These are phyloP conservation scores for Intubia oerlemansii DNA, from an alignment of 2,329 filamentous ascomycete genomes.

Conservation along the genomic window DNA sequence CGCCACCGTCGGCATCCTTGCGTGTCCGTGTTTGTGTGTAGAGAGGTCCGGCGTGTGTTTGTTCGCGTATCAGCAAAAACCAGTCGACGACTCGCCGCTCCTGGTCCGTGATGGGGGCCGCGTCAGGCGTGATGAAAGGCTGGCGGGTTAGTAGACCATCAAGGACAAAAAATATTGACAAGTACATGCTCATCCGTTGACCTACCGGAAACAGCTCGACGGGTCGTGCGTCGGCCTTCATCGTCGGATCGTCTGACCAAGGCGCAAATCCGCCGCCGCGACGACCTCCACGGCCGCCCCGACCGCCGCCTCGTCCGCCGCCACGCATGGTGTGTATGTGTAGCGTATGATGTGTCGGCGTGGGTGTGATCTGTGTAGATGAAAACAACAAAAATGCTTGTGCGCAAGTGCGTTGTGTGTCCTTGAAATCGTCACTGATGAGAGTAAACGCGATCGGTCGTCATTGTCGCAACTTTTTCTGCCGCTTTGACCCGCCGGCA, in stretches of 20 bases:
- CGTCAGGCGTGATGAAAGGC: conserved; percentile 27
- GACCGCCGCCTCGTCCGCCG: conserved; percentile 26
- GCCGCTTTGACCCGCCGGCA: too few relatives aligned
- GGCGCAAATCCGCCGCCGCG: conserved; percentile 17
- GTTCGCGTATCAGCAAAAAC: conserved; percentile 33
- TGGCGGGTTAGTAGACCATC: conserved; percentile 11
- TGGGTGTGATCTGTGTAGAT: too few relatives aligned
- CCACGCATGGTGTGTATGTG: conserved; percentile 3
- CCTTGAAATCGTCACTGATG: too few relatives aligned
- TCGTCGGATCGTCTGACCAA: conserved; percentile 31
- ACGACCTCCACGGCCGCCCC: conserved; percentile 24
- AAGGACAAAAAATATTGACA: too few relatives aligned
- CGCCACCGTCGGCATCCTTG: conserved; percentile 10
- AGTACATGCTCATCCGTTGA: too few relatives aligned
- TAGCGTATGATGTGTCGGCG: not conserved
- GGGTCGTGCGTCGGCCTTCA: conserved; percentile 27
- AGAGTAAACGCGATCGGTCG: too few relatives aligned
- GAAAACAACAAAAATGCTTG: too few relatives aligned
- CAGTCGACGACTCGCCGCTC: conserved; percentile 27
- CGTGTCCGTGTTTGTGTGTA: conserved; percentile 32
- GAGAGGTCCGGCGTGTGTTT: conserved; percentile 30
- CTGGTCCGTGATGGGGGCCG: conserved; percentile 19
- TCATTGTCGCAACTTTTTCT: too few relatives aligned
- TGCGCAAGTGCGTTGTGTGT: too few relatives aligned
- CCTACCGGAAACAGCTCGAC: conserved; percentile 38